Evolutionary conservation across 1,284 basidiomycete genomes (phyloP).

Genomic region (Peniophora sp.): DNA sequence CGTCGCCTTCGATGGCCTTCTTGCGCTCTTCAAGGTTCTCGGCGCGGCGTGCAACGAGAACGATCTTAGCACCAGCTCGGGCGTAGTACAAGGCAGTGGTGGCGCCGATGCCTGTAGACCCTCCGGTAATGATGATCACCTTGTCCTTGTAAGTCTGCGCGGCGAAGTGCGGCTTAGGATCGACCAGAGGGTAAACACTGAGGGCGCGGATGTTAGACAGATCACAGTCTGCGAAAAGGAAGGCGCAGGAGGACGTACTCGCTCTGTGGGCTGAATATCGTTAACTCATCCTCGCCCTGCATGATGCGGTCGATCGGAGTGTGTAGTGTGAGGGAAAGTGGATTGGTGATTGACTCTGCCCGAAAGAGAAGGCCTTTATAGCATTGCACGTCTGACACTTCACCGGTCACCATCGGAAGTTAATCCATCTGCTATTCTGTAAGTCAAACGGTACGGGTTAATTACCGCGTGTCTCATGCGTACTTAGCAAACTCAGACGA

Average conservation of each 20-base stretch:
- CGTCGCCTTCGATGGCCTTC: background rate
- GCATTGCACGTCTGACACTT: too few relatives aligned
- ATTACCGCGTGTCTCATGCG: too few relatives aligned
- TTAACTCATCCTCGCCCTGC: background rate
- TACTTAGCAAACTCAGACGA: too few relatives aligned
- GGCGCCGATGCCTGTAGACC: background rate
- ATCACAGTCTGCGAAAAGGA: too few relatives aligned
- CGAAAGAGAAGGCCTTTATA: too few relatives aligned
- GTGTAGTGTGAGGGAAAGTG: too few relatives aligned
- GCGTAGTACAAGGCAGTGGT: constrained; percentile 1
- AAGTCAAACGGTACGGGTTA: too few relatives aligned
- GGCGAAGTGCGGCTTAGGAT: background rate
- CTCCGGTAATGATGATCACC: background rate
- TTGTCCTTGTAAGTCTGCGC: constrained; percentile 1
- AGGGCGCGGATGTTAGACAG: too few relatives aligned
- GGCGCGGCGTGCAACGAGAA: background rate
- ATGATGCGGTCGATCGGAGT: background rate
- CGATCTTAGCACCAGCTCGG: background rate
- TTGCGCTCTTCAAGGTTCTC: background rate
- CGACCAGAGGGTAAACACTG: background rate
- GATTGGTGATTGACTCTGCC: too few relatives aligned
- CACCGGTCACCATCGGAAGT: too few relatives aligned
- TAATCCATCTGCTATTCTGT: too few relatives aligned
- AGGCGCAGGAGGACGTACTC: background rate
- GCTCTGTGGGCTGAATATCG: background rate